phyloP scores from a whole-genome alignment of 331 rosid species.

The Phaseolus coccineus region DNA sequence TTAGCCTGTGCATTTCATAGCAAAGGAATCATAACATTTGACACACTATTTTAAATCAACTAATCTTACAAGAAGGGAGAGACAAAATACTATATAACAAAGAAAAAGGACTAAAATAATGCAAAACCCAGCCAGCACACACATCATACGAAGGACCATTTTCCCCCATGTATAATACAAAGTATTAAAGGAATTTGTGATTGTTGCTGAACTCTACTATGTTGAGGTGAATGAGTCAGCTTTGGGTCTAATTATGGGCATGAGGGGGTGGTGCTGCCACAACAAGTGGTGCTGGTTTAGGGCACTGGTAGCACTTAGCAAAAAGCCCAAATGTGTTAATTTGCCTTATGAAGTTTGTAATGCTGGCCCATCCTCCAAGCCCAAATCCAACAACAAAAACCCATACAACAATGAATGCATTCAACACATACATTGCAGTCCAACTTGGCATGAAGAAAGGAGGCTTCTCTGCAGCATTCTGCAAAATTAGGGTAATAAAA shows the following conservation, averaged over 20 bases:
- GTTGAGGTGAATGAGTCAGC: conserved; percentile 17
- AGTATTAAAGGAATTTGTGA: conserved; percentile 38
- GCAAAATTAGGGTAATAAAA: conserved; percentile 7
- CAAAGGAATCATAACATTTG: conserved; percentile 67
- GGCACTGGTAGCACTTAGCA: conserved; percentile 97
- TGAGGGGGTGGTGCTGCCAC: conserved; percentile 16
- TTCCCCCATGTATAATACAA: conserved; percentile 72
- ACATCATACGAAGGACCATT: conserved; percentile 54
- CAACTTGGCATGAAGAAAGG: conserved; percentile 86
- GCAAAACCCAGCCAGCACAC: conserved; percentile 57
- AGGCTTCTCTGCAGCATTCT: conserved; percentile 97
- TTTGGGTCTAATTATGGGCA: background rate
- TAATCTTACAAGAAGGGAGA: conserved; percentile 31
- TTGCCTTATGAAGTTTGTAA: conserved; percentile 82
- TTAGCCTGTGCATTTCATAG: conserved; percentile 54
- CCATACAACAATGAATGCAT: conserved; percentile 80
- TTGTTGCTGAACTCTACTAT: conserved; percentile 15
- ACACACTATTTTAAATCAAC: conserved; percentile 64
- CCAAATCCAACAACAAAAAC: conserved; percentile 83
- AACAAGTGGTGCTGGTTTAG: conserved; percentile 44
- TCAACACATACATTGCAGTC: conserved; percentile 76
- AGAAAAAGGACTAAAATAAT: conserved; percentile 15
- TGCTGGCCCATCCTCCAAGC: conserved; percentile 99
- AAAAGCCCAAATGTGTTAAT: conserved; percentile 89
- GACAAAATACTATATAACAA: conserved; percentile 35